Evolutionary conservation across 2,329 filamentous ascomycete species (phyloP), one percentile per base, ranked within the genome.

Genomic region (Trichoderma arundinaceum): DNA sequence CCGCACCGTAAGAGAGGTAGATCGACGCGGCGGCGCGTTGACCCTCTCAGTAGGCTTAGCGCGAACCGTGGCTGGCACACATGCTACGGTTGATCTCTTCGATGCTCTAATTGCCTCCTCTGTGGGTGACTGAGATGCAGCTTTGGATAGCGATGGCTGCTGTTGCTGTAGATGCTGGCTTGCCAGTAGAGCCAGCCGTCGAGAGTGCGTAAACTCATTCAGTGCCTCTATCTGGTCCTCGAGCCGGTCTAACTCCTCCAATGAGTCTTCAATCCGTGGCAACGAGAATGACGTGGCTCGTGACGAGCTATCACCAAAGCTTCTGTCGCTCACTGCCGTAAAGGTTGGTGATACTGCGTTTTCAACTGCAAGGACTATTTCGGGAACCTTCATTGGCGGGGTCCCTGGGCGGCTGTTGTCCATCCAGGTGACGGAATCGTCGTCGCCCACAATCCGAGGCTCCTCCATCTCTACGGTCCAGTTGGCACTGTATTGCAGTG

Each of bases 221-320:
- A 87, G 77, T 1, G 81, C 84, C 69, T 89, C 86, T 9, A 89
- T 78, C 57, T 88, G 81, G 38, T 89, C 87, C 69, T 89, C 86
- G 15, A 89, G 78, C 67, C 80, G 79, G 71, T 89, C 87, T 19
- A 89, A 78, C 68, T 86, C 86, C 72, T 88, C 86, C 8, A 89
- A 77, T 1, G 86, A 88, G 72, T 89, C 87, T 72, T 89, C 87
- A 57, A 89, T 89, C 17, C 85, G 83, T 32, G 82, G 77, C 12
- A 79, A 76, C 1, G 70, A 78, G 67, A 71, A 74, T 6, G 75
- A 77, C 0, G 72, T 75, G 6, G 72, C 61, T 33, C 70, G 69
- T 28, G 76, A 75, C 17, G 74, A 75, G n/a, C 67, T 69, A 12
- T 77, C 74, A 9, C 76, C 72, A 68, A 79, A 77, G 54, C 74